Base-by-base conservation (phyloP, 768 basidiomycete genomes). In the Naganishia randhawae region DNA sequence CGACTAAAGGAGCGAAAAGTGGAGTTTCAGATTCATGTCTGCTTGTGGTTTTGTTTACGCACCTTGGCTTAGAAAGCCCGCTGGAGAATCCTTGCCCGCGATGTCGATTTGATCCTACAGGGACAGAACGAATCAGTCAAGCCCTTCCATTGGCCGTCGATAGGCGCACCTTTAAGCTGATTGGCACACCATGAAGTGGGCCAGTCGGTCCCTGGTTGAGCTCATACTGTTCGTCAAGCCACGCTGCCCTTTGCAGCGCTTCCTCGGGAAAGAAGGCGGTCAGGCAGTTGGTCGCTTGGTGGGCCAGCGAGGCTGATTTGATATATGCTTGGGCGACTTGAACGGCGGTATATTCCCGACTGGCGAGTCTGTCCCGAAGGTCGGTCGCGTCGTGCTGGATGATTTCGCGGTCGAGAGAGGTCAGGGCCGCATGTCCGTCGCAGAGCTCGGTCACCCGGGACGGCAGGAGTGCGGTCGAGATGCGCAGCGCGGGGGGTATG, bases 121-220 rank as follows among this genome's bases (percentile, higher is more conserved):
- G n/a, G 33, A 22, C 32, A 11, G 17, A 32, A 3, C 8, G 7
- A 19, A 6, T 17, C 27, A 29, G 32, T 48, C 51, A 33, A 55
- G 2, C 29, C 10, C 25, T 37, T 2, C 1, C 9, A 29, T 35
- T 19, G 22, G 33, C 31, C 14, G 45, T 48, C 11, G 13, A 22
- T 4, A 3, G 14, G 11, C 77, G 73, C 80, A 88, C 88, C 82
- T 89, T 89, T 73, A 89, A 80, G 55, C 86, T 87, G 22, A 89
- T 82, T 13, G 88, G 88, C 0, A 89, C 84, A 16, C 88, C 88
- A 52, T 87, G 83, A 9, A 89, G 81, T 13, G 85, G 84, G 0
- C 69, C 73, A 14, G 73, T 45, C 53, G 69, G 67, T 8, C 68
- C 76, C 33, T 70, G 65, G 67, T 83, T 81, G 27, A 76, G 74